Evolutionary conservation across 169 alveolate species (phyloP).

Genomic region (Eimeria sp.): DNA sequence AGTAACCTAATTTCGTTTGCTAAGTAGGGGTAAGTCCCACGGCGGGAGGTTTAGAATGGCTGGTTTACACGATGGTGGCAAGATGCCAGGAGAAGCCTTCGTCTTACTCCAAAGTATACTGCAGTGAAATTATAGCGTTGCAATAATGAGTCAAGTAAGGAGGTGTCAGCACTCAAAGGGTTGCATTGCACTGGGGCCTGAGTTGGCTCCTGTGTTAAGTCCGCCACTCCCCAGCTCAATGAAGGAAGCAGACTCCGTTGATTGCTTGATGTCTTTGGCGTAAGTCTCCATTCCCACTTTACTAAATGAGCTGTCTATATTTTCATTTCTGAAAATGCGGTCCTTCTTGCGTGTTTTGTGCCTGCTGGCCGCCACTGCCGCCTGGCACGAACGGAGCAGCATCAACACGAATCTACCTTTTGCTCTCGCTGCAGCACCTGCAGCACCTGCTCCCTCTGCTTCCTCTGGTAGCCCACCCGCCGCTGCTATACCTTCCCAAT

Average conservation of each 20-base stretch:
- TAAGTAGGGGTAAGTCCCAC: not conserved
- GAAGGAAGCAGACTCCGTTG: conserved; percentile 1
- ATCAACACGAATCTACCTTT: not conserved
- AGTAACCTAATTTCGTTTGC: not conserved
- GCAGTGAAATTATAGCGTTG: not conserved
- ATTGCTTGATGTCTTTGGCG: conserved; percentile 2
- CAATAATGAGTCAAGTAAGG: not conserved
- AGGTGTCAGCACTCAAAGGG: not conserved
- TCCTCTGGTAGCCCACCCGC: conserved; percentile 47
- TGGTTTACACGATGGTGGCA: not conserved
- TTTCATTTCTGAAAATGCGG: conserved; percentile 18
- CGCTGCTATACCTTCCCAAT: not conserved
- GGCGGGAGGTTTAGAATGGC: not conserved
- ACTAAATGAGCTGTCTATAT: not conserved
- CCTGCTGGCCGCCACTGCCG: conserved; percentile 29
- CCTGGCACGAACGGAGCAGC: conserved; percentile 42
- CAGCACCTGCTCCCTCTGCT: not conserved
- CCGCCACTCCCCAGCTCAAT: conserved; percentile 58
- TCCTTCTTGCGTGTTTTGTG: conserved; percentile 48
- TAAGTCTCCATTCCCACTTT: not conserved
- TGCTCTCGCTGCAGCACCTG: conserved; percentile 60
- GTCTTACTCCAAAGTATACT: not conserved
- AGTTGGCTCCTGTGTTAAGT: conserved; percentile 19
- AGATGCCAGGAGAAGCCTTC: not conserved
- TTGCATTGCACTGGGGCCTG: conserved; percentile 43